phyloP scores from a whole-genome alignment of 805 yeast species.

The Hanseniaspora guilliermondii region DNA sequence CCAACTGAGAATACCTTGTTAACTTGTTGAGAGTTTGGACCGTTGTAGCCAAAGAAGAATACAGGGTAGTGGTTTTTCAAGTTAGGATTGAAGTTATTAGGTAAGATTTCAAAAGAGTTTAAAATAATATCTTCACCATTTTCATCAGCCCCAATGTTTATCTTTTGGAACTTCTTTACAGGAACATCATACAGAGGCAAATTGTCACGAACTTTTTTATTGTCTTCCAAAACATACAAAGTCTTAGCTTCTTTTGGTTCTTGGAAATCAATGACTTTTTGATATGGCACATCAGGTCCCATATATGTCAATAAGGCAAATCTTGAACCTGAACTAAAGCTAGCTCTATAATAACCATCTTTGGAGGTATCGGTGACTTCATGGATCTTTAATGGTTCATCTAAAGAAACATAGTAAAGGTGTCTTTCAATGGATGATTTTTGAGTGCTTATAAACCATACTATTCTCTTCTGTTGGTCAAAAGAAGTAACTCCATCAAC shows the following conservation, averaged over 20 bases:
- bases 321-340: constrained; percentile 71
- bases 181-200: constrained; percentile 47
- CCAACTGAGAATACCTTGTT: constrained; percentile 44
- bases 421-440: constrained; percentile 77
- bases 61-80: constrained; percentile 57
- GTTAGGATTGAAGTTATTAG: constrained; percentile 51
- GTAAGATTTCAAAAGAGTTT: constrained; percentile 66
- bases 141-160: constrained; percentile 41
- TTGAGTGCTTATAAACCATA: constrained; percentile 57
- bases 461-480: constrained; percentile 40
- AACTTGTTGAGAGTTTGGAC: constrained; percentile 87
- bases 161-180: constrained; percentile 36
- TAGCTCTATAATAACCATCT: constrained; percentile 56
- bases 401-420: constrained; percentile 54
- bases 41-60: constrained; percentile 83
- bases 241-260: constrained; percentile 24
- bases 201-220: constrained; percentile 31
- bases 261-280: constrained; percentile 51
- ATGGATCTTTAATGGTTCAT: constrained; percentile 29
- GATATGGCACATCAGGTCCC: constrained; percentile 76
- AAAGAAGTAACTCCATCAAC: constrained; percentile 54
- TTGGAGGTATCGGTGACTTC: constrained; percentile 39
- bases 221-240: constrained; percentile 28
- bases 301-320: constrained; percentile 55
- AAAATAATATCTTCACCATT: constrained; percentile 36